Evolutionary conservation across 176 grass and related monocot species (phyloP), one percentile per base, ranked within the genome.

Genomic region (Ensete ventricosum): DNA sequence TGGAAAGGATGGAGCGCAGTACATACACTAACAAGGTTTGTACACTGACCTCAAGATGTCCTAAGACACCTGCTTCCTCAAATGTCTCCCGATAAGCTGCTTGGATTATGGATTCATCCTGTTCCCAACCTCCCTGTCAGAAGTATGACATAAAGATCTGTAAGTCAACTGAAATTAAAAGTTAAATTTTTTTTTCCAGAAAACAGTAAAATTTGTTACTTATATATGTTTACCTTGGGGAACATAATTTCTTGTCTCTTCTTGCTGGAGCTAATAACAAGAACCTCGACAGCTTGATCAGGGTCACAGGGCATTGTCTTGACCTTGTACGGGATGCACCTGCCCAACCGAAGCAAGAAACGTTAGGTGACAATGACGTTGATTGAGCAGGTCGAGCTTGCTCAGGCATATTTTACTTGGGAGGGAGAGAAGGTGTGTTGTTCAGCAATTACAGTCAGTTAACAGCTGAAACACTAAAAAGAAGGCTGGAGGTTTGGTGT

Each of bases 181-280:
- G 34, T 43, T 43, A 4, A 43, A 43, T 43, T 43, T 0, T 43
- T 43, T 0, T 43, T 43, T 43, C 34, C 34, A 6, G 34, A 43
- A 43, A 43, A 6, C 34, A 6, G 34, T 43, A 43, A 43, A 26
- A 26, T 65, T 25, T 65, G 22, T 27, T 26, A 26, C 26, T 2
- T 11, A 65, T 65, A 12, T 26, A 2, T 23, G 0, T 23, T 0
- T 65, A 65, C 63, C 63, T 65, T 97, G 51, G 93, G 93, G 80
- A 97, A 93, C 90, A 97, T 90, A 86, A 97, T 93, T 69, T 90
- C 93, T 62, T 88, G 89, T 25, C 90, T 85, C 82, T 97, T 97
- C 81, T 93, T 87, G 34, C 34, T 43, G 22, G 93, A 93, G 54
- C 54, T 93, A 83, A 97, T 92, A 48, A 93, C 93, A 27, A 97